These are phyloP conservation scores for Rhynchosporium graminicola DNA, from an alignment of 2,329 filamentous ascomycete genomes.

Conservation along the genomic window DNA sequence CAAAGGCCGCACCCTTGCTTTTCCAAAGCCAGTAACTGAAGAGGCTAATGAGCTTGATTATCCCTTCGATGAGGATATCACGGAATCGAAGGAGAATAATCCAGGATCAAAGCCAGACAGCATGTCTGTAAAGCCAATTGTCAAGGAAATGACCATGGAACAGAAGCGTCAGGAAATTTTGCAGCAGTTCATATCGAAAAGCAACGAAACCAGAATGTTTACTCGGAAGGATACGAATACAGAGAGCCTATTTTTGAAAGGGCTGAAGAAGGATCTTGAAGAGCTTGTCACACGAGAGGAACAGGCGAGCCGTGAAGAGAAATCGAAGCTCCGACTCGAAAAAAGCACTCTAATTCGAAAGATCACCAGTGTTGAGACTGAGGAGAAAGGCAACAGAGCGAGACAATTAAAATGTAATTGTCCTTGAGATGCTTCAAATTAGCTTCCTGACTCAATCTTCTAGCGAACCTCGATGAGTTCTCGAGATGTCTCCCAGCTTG, in stretches of 20 bases:
- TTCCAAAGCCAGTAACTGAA: neutral
- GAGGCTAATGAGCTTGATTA: neutral
- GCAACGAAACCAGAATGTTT: neutral
- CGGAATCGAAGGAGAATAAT: neutral
- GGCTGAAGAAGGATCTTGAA: slow-evolving; percentile 1
- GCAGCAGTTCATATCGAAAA: neutral
- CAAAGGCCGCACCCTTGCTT: neutral
- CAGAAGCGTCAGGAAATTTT: slow-evolving; percentile 1
- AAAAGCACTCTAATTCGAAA: slow-evolving; percentile 2
- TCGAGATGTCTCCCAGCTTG: neutral
- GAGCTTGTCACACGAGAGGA: neutral
- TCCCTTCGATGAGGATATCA: neutral
- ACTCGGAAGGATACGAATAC: neutral
- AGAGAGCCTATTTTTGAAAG: neutral
- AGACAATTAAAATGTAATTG: neutral
- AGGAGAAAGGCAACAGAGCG: neutral
- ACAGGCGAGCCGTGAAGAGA: neutral
- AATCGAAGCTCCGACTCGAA: neutral
- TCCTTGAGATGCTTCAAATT: neutral
- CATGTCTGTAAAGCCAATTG: neutral
- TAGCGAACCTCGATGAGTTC: neutral
- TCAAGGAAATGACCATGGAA: neutral
- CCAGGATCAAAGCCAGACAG: neutral
- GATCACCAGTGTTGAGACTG: neutral
- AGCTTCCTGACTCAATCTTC: neutral